phyloP scores from a whole-genome alignment of 495 filamentous ascomycete genomes.

The Melanomma pulvis-pyrius region DNA sequence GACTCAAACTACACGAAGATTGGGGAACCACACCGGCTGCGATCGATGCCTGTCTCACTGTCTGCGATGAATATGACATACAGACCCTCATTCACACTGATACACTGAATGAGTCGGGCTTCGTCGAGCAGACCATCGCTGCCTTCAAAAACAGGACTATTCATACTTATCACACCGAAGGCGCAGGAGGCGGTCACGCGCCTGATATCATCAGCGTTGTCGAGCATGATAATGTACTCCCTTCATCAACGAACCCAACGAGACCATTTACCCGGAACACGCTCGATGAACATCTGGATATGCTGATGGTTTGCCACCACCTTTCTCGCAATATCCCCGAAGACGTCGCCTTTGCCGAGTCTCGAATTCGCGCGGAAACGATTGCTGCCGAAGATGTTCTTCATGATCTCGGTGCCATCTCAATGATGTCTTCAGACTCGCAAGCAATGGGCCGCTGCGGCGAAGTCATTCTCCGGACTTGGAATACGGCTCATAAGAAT shows the following conservation, averaged over 20 bases:
- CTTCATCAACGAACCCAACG: conserved; percentile 91
- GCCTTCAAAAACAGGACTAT: conserved; percentile 90
- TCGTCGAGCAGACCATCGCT: conserved; percentile 88
- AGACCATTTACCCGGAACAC: conserved; percentile 92
- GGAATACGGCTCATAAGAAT: conserved; percentile 99
- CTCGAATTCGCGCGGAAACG: conserved; percentile 91
- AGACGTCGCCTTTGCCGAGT: conserved; percentile 95
- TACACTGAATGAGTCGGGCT: conserved; percentile 95
- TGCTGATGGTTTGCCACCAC: conserved; percentile 99
- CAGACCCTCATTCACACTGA: conserved; percentile 98
- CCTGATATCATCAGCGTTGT: conserved; percentile 97
- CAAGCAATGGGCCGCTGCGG: conserved; percentile 98
- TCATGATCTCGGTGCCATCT: conserved; percentile 93
- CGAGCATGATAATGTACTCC: conserved; percentile 88
- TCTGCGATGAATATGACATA: conserved; percentile 90
- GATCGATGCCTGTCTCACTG: conserved; percentile 83
- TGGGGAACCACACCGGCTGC: conserved; percentile 93
- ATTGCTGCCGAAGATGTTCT: conserved; percentile 98
- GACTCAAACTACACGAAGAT: conserved; percentile 96
- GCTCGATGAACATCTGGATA: conserved; percentile 95
- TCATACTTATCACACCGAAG: conserved; percentile 98
- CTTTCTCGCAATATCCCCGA: conserved; percentile 89
- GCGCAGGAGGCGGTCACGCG: conserved; percentile 93
- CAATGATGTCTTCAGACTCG: conserved; percentile 96
- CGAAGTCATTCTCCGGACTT: conserved; percentile 91